Evolutionary conservation across 2,329 filamentous ascomycete genomes (phyloP), one percentile per base, ranked within the genome.

Genomic region (Sclerotiophoma versabilis): DNA sequence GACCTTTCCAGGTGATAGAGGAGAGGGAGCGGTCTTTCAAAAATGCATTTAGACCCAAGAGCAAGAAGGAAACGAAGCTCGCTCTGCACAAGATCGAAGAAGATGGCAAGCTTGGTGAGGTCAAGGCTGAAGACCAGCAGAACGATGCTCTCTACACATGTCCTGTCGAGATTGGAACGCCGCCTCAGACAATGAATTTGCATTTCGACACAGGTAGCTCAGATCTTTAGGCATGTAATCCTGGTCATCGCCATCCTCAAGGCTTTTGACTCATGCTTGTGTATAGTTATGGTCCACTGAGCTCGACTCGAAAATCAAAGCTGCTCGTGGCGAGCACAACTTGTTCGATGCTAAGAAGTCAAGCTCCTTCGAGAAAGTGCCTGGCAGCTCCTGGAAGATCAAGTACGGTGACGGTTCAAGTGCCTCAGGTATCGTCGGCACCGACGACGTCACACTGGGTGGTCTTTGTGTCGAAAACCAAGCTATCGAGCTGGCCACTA

Each of bases 171-270:
- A 79, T 91, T 54, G 89, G 88, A 26, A 76, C 82, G 64, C 84
- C 88, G 60, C 82, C 76, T 1, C 65, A 69, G 41, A 64, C 56
- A 19, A 69, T 90, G 59, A 82, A 84, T 57, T 68, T 92, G 52
- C 86, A 90, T 68, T 82, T 92, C 55, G 89, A 92, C 62, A 92
- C 89, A 14, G 87, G 79, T 48, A 87, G 78, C 52, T 81, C 85
- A 25, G 87, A 89, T 72, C 82, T 89, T 84, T 85, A 73, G 75
- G 82, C 76, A 42, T 27, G 44, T 47, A 5, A 19, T 22, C 11
- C 5, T 23, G 9, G 2, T 7, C 6, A 0, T 32, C 32, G 23
- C 32, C n/a, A 27, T 38, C 1, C 39, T 6, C 38, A 26, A 6
- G 22, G 17, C 6, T 17, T 27, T 34, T 38, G 33, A 49, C 52